Evolutionary conservation across 768 basidiomycete species (phyloP), one percentile per base, ranked within the genome.

Genomic region (Ramaria rubella): DNA sequence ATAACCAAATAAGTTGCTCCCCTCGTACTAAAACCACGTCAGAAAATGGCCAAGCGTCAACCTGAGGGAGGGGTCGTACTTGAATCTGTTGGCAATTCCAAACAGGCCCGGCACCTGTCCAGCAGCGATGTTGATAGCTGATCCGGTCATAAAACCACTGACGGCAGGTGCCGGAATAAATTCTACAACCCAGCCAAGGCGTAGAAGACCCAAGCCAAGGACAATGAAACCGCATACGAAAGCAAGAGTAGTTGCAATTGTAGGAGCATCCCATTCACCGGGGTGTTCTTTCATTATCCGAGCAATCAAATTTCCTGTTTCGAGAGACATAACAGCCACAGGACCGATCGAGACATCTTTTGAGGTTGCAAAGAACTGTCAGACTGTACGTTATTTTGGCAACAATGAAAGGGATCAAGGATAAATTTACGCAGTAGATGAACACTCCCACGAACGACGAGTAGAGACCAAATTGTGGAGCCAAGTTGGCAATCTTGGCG

Each of bases 331-430:
- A 67, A 99, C 95, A 7, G 96, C 95, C 62, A 98, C 95, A 2
- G 96, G 96, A 49, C 96, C 96, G 62, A 99, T 98, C n/a, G 93
- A 94, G 40, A 99, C 90, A 75, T 99, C 96, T 70, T 97, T 97
- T 27, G 91, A 91, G 0, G 96, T 98, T 23, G 94, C 95, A 66
- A 98, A 97, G 73, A 96, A 81, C 87, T 91, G 61, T 7, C 30
- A 24, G 38, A 11, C 12, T 34, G 29, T 56, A 29, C 15, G 21
- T 34, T 51, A 19, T 23, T 27, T 27, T 23, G 40, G 34, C 15
- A 31, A 43, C 40, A 19, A 33, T n/a, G 42, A 19, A 50, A 44
- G 50, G 34, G 29, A 55, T 11, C 29, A 36, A 38, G 27, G 29
- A 29, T 38, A 49, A 9, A 69, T 84, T 44, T 73, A 89, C 88